Conservation (phyloP, 1,284 basidiomycete species). For the Fomes fomentarius region DNA sequence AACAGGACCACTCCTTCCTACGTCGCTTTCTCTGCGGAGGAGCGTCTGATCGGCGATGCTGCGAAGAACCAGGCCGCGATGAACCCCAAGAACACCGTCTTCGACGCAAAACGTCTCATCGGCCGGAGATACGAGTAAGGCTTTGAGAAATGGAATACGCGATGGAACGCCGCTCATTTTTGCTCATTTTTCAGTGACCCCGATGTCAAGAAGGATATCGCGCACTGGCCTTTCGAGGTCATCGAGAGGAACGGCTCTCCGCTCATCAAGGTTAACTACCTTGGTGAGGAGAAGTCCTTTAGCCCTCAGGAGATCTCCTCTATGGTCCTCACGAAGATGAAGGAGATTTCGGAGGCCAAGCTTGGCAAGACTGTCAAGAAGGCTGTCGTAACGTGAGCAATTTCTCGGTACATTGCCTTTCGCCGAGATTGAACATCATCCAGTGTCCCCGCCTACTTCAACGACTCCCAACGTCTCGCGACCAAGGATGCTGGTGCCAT, state of each 20-base stretch:
- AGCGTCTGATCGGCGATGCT: slow-evolving; percentile 99
- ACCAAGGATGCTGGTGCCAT: slow-evolving; percentile 96
- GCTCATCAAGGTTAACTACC: slow-evolving; percentile 93
- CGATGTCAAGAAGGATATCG: slow-evolving; percentile 88
- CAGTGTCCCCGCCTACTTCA: slow-evolving; percentile 96
- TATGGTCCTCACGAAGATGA: slow-evolving; percentile 99
- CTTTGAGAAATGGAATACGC: neutral
- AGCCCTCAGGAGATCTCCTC: slow-evolving; percentile 98
- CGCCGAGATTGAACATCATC: neutral
- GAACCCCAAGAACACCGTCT: slow-evolving; percentile 96
- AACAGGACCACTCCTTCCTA: slow-evolving; percentile 99
- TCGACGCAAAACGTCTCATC: slow-evolving; percentile 97
- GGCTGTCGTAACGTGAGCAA: slow-evolving; percentile 86
- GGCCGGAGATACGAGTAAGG: slow-evolving; percentile 91
- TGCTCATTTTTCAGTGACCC: slow-evolving; percentile 59
- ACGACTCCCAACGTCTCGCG: slow-evolving; percentile 94
- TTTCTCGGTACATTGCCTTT: slow-evolving; percentile 1
- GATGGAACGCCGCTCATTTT: slow-evolving; percentile 20
- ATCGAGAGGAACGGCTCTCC: slow-evolving; percentile 94
- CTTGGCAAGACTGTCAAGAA: slow-evolving; percentile 95
- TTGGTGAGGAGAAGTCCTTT: slow-evolving; percentile 93
- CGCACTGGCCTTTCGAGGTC: slow-evolving; percentile 96
- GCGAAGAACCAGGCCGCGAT: slow-evolving; percentile 98
- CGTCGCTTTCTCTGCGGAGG: slow-evolving; percentile 96
- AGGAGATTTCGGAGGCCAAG: slow-evolving; percentile 99